phyloP scores from a whole-genome alignment of 495 filamentous ascomycete species.

The Tuber umbilicatum region DNA sequence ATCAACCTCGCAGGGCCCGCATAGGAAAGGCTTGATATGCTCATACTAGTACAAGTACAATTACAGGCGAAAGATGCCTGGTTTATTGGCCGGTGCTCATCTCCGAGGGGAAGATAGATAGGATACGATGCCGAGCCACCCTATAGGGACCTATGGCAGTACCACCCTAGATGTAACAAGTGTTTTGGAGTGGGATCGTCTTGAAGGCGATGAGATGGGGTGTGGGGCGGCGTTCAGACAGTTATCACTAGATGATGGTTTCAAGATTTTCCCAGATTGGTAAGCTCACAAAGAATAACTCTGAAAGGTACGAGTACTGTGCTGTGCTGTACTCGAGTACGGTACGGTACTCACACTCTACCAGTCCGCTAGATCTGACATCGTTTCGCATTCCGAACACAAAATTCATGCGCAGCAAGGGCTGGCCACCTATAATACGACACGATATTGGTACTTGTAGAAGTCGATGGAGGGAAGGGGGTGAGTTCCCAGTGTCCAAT shows the following conservation, averaged over 20 bases:
- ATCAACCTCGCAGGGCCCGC: conserved; percentile 21
- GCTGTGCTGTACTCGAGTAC: neutral
- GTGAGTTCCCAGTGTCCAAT: neutral
- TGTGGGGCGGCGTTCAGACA: conserved; percentile 23
- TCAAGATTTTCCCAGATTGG: conserved; percentile 26
- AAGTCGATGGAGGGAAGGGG: too few relatives aligned
- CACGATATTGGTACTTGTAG: neutral
- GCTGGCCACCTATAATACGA: neutral
- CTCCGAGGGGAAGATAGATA: neutral
- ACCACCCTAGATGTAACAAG: neutral
- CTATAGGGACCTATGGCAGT: neutral
- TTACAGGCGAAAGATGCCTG: neutral
- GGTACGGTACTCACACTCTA: too few relatives aligned
- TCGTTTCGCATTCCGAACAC: neutral
- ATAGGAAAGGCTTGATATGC: conserved; percentile 3
- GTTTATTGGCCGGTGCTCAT: conserved; percentile 2
- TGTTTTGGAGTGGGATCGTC: conserved; percentile 18
- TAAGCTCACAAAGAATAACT: neutral
- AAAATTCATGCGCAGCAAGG: neutral
- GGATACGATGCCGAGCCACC: neutral
- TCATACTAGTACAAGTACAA: neutral
- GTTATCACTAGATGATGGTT: conserved; percentile 34
- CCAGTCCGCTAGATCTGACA: neutral
- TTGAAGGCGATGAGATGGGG: neutral
- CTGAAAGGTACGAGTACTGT: neutral